Evolutionary conservation across 208 protist species (phyloP).

Genomic region (Wallacemonas rigidus): DNA sequence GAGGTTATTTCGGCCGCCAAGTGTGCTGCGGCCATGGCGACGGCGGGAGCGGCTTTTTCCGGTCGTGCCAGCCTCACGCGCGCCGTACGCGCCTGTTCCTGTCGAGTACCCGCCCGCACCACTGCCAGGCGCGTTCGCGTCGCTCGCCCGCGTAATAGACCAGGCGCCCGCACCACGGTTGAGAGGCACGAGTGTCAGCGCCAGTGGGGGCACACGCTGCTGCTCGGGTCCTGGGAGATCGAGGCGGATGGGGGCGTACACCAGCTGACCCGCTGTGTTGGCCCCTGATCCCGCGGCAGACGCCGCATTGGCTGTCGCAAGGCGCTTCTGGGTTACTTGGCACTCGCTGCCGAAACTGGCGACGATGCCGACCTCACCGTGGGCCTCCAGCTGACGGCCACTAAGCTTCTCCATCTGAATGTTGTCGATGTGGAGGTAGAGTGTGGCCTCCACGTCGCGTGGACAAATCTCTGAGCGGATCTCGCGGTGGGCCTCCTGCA

Average conservation of each 20-base stretch:
- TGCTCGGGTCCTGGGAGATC: constrained; percentile 30
- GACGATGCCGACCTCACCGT: constrained; percentile 46
- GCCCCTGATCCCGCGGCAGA: constrained; percentile 31
- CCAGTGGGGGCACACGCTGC: constrained; percentile 28
- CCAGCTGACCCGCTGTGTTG: background rate
- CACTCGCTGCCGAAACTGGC: constrained; percentile 46
- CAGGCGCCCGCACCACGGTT: background rate
- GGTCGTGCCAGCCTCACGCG: background rate
- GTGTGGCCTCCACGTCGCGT: constrained; percentile 43
- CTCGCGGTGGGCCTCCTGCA: constrained; percentile 67
- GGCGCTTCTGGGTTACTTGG: constrained; percentile 36
- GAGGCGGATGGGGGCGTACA: constrained; percentile 41
- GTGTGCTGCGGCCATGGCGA: constrained; percentile 8
- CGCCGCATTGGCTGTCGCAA: constrained; percentile 21
- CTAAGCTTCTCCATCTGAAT: constrained; percentile 45
- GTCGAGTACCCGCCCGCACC: background rate
- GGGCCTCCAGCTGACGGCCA: constrained; percentile 38
- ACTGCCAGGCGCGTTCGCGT: background rate
- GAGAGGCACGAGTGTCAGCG: constrained; percentile 30
- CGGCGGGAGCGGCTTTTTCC: background rate
- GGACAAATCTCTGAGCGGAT: constrained; percentile 52
- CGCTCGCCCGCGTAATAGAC: background rate
- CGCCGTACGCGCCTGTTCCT: background rate
- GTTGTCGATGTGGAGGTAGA: constrained; percentile 75
- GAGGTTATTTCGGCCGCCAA: constrained; percentile 44